Evolutionary conservation across 768 basidiomycete genomes (phyloP).

Genomic region (Russula vinacea): DNA sequence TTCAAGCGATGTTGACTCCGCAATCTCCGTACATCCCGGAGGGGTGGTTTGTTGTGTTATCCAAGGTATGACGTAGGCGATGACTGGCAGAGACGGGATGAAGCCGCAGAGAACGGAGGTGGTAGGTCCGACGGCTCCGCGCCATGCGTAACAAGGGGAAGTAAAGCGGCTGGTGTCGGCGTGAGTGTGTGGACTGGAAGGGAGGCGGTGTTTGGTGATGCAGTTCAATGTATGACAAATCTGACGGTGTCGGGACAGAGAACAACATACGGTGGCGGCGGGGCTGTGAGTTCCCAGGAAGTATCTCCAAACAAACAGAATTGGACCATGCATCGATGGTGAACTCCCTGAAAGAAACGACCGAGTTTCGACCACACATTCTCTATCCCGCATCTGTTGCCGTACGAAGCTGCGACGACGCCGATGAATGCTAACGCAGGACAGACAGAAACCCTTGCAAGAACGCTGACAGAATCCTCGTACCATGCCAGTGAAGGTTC

Average conservation of each 20-base stretch:
- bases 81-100: slow-evolving; percentile 33
- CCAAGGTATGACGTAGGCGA: slow-evolving; percentile 27
- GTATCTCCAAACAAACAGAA: slow-evolving; percentile 52
- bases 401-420: slow-evolving; percentile 44
- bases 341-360: slow-evolving; percentile 38
- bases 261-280: slow-evolving; percentile 43
- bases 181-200: slow-evolving; percentile 11
- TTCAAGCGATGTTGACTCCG: not conserved
- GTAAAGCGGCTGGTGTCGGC: slow-evolving; percentile 12
- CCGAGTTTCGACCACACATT: slow-evolving; percentile 28
- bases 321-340: slow-evolving; percentile 13
- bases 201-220: slow-evolving; percentile 32
- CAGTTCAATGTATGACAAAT: slow-evolving; percentile 26
- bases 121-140: slow-evolving; percentile 30
- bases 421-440: slow-evolving; percentile 50
- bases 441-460: slow-evolving; percentile 46
- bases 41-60: not conserved
- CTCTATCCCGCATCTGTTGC: slow-evolving; percentile 39
- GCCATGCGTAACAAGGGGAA: slow-evolving; percentile 22
- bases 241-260: slow-evolving; percentile 28
- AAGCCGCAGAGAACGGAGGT: slow-evolving; percentile 34
- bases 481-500: slow-evolving; percentile 52
- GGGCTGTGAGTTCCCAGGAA: slow-evolving; percentile 51
- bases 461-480: slow-evolving; percentile 45
- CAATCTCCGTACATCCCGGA: not conserved